Evolutionary conservation across 805 yeast species (phyloP), one percentile per base, ranked within the genome.

Genomic region (Candida saitoana): DNA sequence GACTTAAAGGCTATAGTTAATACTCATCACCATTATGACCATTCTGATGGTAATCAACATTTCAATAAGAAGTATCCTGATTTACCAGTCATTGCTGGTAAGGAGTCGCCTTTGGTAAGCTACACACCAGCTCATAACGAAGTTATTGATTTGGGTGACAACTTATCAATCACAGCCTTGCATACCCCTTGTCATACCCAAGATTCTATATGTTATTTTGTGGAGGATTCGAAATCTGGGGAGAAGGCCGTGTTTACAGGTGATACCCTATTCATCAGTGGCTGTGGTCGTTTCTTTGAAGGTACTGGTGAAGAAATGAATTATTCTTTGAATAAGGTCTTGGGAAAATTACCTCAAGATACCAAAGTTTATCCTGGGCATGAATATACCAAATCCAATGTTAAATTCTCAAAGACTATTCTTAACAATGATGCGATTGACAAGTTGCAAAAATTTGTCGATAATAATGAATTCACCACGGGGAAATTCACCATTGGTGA

Each of bases 161-260:
- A 74, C 47, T 57, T 91, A 39, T 71, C 77, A 14, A 76, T 90
- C 39, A 80, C 82, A 2, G 95, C 96, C 1, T 69, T 91, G 31
- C 91, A 91, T 63, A 93, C 99, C 0, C 99, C 99, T 3, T 93
- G 99, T 59, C 99, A 93, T 62, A 93, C 99, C 0, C 93, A 85
- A 63, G 99, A 93, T 63, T 87, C 96, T 3, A 86, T 93, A 46
- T 91, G 98, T 57, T 93, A 88, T 63, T 84, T 63, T 52, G 88
- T 77, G 0, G 68, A 69, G 36, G 98, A 91, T 58, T 51, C 59
- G n/a, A 58, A 61, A 27, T 78, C 89, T 1, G 74, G 71, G 25
- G 79, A 88, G 50, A 72, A 71, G 48, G 89, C 84, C 3, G 89
- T 93, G 2, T 88, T 93, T 65, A 87, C 97, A 0, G 99, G 99